Evolutionary conservation across 2,329 filamentous ascomycete genomes (phyloP), one percentile per base, ranked within the genome.

Genomic region (Botrytis cinerea): DNA sequence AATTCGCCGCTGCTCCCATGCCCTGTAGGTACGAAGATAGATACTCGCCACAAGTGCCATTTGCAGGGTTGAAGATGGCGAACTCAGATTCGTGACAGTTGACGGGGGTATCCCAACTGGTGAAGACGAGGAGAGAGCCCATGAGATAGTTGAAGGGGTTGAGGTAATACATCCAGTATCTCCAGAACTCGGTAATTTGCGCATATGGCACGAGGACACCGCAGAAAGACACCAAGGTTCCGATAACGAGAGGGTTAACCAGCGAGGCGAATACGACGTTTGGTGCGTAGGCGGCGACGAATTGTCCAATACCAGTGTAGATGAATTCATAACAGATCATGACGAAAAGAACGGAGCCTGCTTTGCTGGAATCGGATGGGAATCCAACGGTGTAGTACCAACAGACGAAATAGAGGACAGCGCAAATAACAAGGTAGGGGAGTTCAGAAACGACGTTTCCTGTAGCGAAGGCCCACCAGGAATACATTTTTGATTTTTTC

Each of bases 131-230:
- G 81, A 91, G 84, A 45, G 83, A 83, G 7, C 87, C 86, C 81
- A 90, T 87, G 6, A 90, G 82, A 74, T 90, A 90, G 81, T 87
- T 89, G 83, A 89, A 90, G 0, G 88, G 88, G 77, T 90, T 87
- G 25, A 89, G 78, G 70, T 84, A 89, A 81, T 90, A 90, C 8
- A 85, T 79, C 78, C 75, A 78, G 70, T 78, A 78, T 59, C 75
- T 83, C 92, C 92, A 94, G 81, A 94, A 94, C 0, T 81, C 77
- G 14, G 89, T 87, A 35, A 94, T 78, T 75, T 90, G 91, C 88
- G 0, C 86, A 84, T 91, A 93, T 0, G 92, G 91, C 0, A 94
- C 92, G 8, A 93, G 84, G 1, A 94, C 91, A 75, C 92, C 92
- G 77, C 91, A 94, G 83, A 95, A 94, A 1, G 87, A 88, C 14